Conservation (phyloP, 2,329 filamentous ascomycete species). For the Claviceps sp. region DNA sequence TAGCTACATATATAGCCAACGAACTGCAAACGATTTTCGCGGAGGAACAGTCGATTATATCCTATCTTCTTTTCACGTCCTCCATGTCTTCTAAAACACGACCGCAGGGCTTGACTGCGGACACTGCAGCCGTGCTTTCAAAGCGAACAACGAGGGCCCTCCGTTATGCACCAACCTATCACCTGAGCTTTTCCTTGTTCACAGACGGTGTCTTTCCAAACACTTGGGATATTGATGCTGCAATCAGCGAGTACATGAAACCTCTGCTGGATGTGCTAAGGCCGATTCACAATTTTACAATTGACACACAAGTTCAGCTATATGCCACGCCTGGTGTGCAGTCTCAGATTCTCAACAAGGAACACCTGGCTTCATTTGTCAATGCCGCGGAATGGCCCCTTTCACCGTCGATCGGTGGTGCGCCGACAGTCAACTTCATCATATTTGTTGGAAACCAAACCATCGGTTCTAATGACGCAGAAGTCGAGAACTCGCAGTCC, state of each 20-base stretch:
- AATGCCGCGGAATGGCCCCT: conserved; percentile 97
- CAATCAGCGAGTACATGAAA: conserved; percentile 66
- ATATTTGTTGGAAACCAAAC: conserved; percentile 75
- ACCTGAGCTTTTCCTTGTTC: conserved; percentile 91
- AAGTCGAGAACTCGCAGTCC: conserved; percentile 40
- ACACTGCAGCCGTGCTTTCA: conserved; percentile 41
- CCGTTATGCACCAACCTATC: conserved; percentile 87
- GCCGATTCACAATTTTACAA: conserved; percentile 84
- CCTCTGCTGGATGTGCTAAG: conserved; percentile 70
- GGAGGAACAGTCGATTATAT: conserved; percentile 80
- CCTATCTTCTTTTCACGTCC: conserved; percentile 53
- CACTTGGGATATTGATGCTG: conserved; percentile 80
- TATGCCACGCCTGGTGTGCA: conserved; percentile 64
- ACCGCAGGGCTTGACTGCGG: conserved; percentile 32
- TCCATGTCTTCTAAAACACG: conserved; percentile 35
- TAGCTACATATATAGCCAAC: conserved; percentile 66
- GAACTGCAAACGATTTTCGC: conserved; percentile 67
- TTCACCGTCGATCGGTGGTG: conserved; percentile 82
- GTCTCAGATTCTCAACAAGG: conserved; percentile 56
- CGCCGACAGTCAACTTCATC: conserved; percentile 92
- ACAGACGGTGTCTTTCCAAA: conserved; percentile 66
- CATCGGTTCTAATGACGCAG: conserved; percentile 35
- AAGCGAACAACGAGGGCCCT: conserved; percentile 73
- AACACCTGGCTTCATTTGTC: conserved; percentile 86
- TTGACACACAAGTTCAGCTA: conserved; percentile 91